Conservation (phyloP, 805 yeast genomes). For the Suhomyces xylopsoci region DNA sequence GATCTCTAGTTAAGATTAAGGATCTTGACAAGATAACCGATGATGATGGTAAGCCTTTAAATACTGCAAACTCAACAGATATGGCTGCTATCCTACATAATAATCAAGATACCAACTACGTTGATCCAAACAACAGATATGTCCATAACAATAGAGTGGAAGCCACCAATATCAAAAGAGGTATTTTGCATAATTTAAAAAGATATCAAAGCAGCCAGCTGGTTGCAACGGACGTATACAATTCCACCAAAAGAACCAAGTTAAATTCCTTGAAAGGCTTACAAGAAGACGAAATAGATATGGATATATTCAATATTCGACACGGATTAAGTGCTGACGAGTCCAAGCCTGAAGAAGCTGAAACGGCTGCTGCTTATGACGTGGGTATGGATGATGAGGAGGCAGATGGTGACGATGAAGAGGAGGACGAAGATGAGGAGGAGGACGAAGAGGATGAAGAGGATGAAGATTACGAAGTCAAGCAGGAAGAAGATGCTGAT, state of each 20-base stretch:
- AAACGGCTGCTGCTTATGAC: neutral
- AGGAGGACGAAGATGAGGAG: conserved; percentile 6
- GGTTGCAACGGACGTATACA: neutral
- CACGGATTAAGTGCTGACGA: conserved; percentile 1
- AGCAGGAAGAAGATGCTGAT: neutral
- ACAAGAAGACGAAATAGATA: conserved; percentile 20
- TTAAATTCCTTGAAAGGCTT: conserved; percentile 21
- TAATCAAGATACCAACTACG: conserved; percentile 20
- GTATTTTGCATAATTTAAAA: conserved; percentile 8
- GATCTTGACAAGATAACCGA: conserved; percentile 9
- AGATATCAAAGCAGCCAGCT: neutral
- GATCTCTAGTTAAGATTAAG: conserved; percentile 21
- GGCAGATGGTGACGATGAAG: conserved; percentile 3
- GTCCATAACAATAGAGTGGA: conserved; percentile 30
- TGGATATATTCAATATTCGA: conserved; percentile 21
- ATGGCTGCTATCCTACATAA: conserved; percentile 1
- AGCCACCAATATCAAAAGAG: conserved; percentile 26
- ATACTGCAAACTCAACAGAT: conserved; percentile 6
- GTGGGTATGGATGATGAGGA: conserved; percentile 1
- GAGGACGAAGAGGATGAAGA: conserved; percentile 8
- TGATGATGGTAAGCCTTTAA: conserved; percentile 2
- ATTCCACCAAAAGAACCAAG: conserved; percentile 4
- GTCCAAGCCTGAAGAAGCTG: neutral
- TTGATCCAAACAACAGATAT: conserved; percentile 20
- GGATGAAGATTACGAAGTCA: conserved; percentile 7